Percentiles rank a stretch among this genome's conserved stretches.
These are phyloP conservation scores for Psilocybe mexicana DNA, from an alignment of 1,284 basidiomycete genomes.

Conservation along the genomic window DNA sequence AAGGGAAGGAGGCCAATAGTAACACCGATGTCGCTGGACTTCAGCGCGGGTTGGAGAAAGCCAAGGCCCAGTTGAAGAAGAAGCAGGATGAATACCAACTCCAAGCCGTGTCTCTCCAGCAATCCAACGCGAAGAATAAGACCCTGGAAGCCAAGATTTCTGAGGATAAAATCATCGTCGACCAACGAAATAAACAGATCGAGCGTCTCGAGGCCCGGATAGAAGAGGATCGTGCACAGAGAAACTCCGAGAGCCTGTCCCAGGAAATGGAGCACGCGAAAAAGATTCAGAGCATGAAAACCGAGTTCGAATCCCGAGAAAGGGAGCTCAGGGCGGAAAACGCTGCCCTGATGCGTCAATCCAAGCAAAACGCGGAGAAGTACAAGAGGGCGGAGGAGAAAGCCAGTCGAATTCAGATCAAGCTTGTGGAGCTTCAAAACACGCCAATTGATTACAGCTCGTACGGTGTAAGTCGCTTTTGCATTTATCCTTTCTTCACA, in stretches of 20 bases:
- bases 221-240: constrained; percentile 2
- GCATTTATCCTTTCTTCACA: neutral
- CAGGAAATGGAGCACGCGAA: neutral
- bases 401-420: neutral
- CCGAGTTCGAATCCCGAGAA: neutral
- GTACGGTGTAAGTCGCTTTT: constrained; percentile 1
- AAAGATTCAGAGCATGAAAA: neutral
- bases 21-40: constrained; percentile 3
- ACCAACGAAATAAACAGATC: neutral
- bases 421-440: neutral
- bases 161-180: neutral
- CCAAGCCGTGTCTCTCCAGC: constrained; percentile 4
- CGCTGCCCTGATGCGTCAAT: neutral
- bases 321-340: neutral
- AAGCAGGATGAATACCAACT: constrained; percentile 10
- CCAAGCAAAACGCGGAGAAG: neutral
- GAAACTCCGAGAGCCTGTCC: neutral
- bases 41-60: constrained; percentile 5
- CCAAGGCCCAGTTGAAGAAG: constrained; percentile 10
- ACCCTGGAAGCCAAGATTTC: neutral
- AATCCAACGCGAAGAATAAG: neutral
- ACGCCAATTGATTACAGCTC: neutral
- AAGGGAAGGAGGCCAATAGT: neutral
- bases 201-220: neutral
- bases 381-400: neutral